A percentile compares a stretch with the other conserved stretches of the same genome.
phyloP scores from a whole-genome alignment of 805 yeast species.

The Schwanniomyces yamadae region DNA sequence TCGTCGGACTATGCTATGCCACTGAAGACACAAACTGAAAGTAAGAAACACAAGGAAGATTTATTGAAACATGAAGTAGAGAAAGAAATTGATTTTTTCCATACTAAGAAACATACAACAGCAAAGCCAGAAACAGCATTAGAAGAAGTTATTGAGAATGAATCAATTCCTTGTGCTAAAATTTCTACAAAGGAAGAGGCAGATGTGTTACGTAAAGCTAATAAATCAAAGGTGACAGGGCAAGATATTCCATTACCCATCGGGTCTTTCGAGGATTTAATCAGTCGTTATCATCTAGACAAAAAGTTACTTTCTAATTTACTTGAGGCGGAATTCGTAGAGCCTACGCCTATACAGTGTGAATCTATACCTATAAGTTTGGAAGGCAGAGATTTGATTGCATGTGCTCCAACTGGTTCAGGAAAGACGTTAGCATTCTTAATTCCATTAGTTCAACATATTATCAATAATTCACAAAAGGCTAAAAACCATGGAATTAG shows the following conservation, averaged over 20 bases:
- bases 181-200: constrained; percentile 63
- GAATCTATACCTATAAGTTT: constrained; percentile 81
- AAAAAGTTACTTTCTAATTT: constrained; percentile 59
- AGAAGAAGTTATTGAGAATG: constrained; percentile 29
- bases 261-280: constrained; percentile 82
- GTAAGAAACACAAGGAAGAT: constrained; percentile 33
- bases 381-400: constrained; percentile 72
- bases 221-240: constrained; percentile 74
- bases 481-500: constrained; percentile 52
- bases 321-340: constrained; percentile 66
- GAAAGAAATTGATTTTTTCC: constrained; percentile 82
- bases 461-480: constrained; percentile 20
- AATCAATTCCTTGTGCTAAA: constrained; percentile 37
- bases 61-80: constrained; percentile 52
- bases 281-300: constrained; percentile 65
- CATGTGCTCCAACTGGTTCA: constrained; percentile 98
- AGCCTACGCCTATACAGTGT: constrained; percentile 91
- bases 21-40: constrained; percentile 19
- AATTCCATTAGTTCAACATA: constrained; percentile 71
- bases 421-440: constrained; percentile 93
- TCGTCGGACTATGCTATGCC: constrained; percentile 43
- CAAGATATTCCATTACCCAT: constrained; percentile 88
- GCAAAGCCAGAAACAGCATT: constrained; percentile 17
- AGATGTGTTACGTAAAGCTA: constrained; percentile 51
- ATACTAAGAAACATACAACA: constrained; percentile 44